phyloP scores from a whole-genome alignment of 2,329 filamentous ascomycete species.

The Fusarium aywerte region DNA sequence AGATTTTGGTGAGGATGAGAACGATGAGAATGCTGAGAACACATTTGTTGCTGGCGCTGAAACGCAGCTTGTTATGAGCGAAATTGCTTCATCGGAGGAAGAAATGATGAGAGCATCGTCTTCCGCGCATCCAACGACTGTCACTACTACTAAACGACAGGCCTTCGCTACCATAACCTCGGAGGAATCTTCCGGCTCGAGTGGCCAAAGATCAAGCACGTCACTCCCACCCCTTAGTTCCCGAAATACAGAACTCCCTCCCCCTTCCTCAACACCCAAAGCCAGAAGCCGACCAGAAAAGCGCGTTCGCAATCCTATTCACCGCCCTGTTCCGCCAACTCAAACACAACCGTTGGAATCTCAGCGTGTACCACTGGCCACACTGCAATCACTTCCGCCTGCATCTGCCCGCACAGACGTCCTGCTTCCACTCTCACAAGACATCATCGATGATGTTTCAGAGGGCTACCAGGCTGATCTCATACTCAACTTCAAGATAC shows the following conservation, averaged over 20 bases:
- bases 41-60: conserved; percentile 47
- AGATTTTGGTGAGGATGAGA: conserved; percentile 48
- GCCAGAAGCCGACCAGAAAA: conserved; percentile 19
- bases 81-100: conserved; percentile 48
- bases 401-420: conserved; percentile 64
- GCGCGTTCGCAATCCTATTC: conserved; percentile 47
- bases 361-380: conserved; percentile 63
- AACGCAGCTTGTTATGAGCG: conserved; percentile 51
- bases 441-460: conserved; percentile 61
- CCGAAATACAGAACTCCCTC: conserved; percentile 33
- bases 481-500: conserved; percentile 66
- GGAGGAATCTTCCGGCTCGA: conserved; percentile 23
- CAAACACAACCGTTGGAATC: conserved; percentile 52
- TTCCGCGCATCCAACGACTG: not conserved
- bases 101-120: conserved; percentile 22
- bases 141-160: not conserved
- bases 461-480: conserved; percentile 64
- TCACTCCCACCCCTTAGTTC: conserved; percentile 27
- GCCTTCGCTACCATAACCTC: conserved; percentile 21
- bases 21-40: conserved; percentile 40
- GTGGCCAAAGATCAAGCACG: conserved; percentile 12
- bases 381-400: conserved; percentile 60
- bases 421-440: conserved; percentile 61
- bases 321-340: conserved; percentile 36
- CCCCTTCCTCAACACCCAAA: conserved; percentile 27